Percentiles rank a stretch among this genome's conserved stretches.
phyloP scores from a whole-genome alignment of 768 basidiomycete species.

The Paxillus rubicundulus region DNA sequence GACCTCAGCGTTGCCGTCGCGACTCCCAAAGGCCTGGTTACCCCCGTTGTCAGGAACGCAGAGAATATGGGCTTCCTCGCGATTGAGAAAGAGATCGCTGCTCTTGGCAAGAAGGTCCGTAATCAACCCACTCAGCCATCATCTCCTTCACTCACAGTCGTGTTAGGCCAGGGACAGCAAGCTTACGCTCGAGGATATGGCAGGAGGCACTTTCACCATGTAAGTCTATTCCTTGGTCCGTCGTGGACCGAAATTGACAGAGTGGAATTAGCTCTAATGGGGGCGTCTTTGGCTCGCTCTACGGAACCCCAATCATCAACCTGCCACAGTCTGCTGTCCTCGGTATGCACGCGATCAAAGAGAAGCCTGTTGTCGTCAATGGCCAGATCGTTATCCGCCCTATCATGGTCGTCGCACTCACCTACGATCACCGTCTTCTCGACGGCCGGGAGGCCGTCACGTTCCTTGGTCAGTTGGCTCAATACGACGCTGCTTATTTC shows the following conservation, averaged over 20 bases:
- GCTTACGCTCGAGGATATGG: constrained; percentile 96
- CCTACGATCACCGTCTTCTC: constrained; percentile 93
- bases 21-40: constrained; percentile 96
- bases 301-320: constrained; percentile 99
- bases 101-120: constrained; percentile 81
- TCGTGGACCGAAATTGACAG: not conserved
- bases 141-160: constrained; percentile 6
- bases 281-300: constrained; percentile 96
- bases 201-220: constrained; percentile 99
- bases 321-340: constrained; percentile 92
- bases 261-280: constrained; percentile 80
- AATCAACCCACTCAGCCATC: not conserved
- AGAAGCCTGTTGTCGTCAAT: constrained; percentile 84
- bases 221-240: constrained; percentile 38
- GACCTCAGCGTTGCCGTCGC: constrained; percentile 96
- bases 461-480: constrained; percentile 78
- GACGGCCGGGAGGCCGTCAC: constrained; percentile 96
- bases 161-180: constrained; percentile 83
- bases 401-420: constrained; percentile 92
- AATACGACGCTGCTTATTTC: not conserved
- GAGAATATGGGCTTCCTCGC: constrained; percentile 84
- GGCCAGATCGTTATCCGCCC: constrained; percentile 96
- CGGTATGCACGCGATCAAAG: constrained; percentile 96
- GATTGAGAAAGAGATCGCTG: constrained; percentile 91
- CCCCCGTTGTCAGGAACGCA: constrained; percentile 90